These are phyloP conservation scores for Spathaspora sp. DNA, from an alignment of 1,139 yeast species.

Conservation along the genomic window DNA sequence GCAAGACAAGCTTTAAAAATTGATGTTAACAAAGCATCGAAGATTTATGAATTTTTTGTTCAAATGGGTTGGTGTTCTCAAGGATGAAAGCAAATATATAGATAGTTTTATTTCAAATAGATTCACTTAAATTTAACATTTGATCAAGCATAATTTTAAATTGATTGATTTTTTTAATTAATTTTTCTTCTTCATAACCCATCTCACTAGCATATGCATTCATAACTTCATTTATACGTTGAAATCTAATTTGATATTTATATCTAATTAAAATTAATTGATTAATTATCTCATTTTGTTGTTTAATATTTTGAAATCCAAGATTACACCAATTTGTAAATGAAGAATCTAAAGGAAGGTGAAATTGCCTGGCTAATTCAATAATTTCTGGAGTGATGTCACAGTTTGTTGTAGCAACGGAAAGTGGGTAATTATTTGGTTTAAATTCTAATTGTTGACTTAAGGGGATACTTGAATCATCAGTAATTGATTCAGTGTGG, in stretches of 20 bases:
- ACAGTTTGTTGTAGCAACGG: constrained; percentile 1
- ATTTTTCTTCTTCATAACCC: constrained; percentile 4
- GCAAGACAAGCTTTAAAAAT: constrained; percentile 81
- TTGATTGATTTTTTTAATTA: constrained; percentile 5
- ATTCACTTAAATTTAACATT: constrained; percentile 5
- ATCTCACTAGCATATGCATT: constrained; percentile 31
- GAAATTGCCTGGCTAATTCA: constrained; percentile 2
- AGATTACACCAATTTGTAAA: constrained; percentile 5
- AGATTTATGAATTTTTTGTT: constrained; percentile 88
- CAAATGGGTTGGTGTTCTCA: constrained; percentile 81
- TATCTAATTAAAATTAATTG: constrained; percentile 34
- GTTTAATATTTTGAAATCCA: constrained; percentile 5
- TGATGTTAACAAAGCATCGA: constrained; percentile 82
- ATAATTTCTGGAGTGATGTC: constrained; percentile 2
- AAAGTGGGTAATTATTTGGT: constrained; percentile 7
- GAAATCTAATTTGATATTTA: constrained; percentile 37
- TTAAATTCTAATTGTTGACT: constrained; percentile 2
- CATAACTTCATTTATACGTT: constrained; percentile 19
- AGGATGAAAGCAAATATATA: constrained; percentile 21
- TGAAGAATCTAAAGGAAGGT: constrained; percentile 6
- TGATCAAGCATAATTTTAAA: constrained; percentile 5
- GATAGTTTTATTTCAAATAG: background rate
- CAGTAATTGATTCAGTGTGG: background rate
- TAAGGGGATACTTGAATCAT: too few species aligned
- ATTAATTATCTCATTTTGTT: constrained; percentile 21